Evolutionary conservation across 306 rosid species (phyloP).

Genomic region (Cucurbita maxima): DNA sequence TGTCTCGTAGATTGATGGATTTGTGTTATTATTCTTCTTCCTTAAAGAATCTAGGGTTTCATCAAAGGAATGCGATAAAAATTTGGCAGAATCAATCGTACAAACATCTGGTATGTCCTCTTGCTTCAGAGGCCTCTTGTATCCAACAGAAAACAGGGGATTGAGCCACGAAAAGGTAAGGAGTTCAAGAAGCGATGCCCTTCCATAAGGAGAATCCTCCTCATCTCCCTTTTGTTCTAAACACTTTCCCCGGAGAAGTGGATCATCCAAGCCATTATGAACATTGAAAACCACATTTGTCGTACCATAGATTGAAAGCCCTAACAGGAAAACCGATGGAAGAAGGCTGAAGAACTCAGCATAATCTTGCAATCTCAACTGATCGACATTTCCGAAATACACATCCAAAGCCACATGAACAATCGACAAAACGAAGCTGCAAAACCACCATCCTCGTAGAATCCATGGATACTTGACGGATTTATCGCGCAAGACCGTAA

Average conservation of each 20-base stretch:
- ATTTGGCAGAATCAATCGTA: constrained; percentile 54
- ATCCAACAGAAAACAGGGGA: constrained; percentile 58
- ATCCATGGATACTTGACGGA: constrained; percentile 47
- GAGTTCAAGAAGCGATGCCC: constrained; percentile 52
- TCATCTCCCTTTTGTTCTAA: constrained; percentile 12
- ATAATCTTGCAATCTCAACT: constrained; percentile 29
- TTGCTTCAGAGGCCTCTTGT: constrained; percentile 49
- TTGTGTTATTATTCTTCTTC: constrained; percentile 38
- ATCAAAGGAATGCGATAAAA: constrained; percentile 33
- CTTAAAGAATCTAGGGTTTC: constrained; percentile 37
- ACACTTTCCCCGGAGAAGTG: constrained; percentile 41
- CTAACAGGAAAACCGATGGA: constrained; percentile 37
- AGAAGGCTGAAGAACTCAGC: constrained; percentile 40
- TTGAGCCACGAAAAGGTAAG: constrained; percentile 87
- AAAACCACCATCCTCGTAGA: constrained; percentile 77
- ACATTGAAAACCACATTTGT: constrained; percentile 27
- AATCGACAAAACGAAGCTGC: constrained; percentile 36
- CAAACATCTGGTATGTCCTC: constrained; percentile 59
- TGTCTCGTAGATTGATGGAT: constrained; percentile 57
- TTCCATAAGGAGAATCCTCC: constrained; percentile 47
- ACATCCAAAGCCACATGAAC: constrained; percentile 22
- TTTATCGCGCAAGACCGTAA: constrained; percentile 16
- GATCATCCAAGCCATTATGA: constrained; percentile 33
- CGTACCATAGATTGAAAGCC: constrained; percentile 44
- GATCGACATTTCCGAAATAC: constrained; percentile 16